A percentile compares a stretch with the other conserved stretches of the same genome.
These are phyloP conservation scores for Salix brachista DNA, from an alignment of 345 rosid species.

Conservation along the genomic window DNA sequence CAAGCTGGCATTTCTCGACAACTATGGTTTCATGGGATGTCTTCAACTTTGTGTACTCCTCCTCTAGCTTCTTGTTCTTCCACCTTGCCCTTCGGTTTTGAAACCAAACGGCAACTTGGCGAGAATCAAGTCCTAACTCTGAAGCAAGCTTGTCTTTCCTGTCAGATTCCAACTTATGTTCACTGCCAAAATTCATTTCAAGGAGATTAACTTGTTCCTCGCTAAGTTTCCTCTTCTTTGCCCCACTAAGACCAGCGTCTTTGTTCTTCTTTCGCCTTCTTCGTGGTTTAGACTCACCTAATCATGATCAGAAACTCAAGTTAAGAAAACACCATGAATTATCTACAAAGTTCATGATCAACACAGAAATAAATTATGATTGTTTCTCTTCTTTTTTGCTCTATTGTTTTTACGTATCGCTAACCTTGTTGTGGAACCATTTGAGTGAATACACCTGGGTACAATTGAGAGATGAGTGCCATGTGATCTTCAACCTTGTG, in stretches of 20 bases:
- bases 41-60: slow-evolving; percentile 58
- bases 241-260: slow-evolving; percentile 25
- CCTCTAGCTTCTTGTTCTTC: slow-evolving; percentile 91
- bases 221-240: slow-evolving; percentile 72
- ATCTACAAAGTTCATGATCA: background rate
- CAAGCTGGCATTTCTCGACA: slow-evolving; percentile 61
- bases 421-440: slow-evolving; percentile 58
- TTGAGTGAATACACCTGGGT: slow-evolving; percentile 44
- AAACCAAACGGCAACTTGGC: slow-evolving; percentile 98
- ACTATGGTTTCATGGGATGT: slow-evolving; percentile 39
- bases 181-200: slow-evolving; percentile 60
- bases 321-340: background rate
- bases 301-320: slow-evolving; percentile 4
- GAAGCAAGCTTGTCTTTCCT: slow-evolving; percentile 71
- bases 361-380: background rate
- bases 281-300: slow-evolving; percentile 50
- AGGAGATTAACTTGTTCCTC: slow-evolving; percentile 59
- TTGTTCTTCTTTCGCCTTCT: slow-evolving; percentile 58
- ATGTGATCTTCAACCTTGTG: slow-evolving; percentile 38
- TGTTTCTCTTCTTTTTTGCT: background rate
- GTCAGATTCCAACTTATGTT: slow-evolving; percentile 80
- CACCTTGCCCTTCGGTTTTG: slow-evolving; percentile 91
- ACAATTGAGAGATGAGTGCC: slow-evolving; percentile 55
- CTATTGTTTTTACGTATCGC: background rate
- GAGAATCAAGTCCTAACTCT: slow-evolving; percentile 82